Base-by-base conservation (phyloP, 2,329 filamentous ascomycete species). In the Botrytis deweyae region DNA sequence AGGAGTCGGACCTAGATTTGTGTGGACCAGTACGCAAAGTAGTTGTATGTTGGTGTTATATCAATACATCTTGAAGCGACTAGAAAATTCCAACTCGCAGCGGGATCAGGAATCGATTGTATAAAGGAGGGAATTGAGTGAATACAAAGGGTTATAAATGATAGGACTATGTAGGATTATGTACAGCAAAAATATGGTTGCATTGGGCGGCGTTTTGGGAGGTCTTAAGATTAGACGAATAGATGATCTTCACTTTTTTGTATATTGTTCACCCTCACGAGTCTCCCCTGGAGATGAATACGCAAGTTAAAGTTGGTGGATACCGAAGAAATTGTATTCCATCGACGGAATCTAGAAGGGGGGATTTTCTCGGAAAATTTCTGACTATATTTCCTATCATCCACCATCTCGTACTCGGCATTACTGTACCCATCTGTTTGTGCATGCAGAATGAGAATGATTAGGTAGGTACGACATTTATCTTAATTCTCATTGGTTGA, bases 21-120 rank as follows among this genome's bases (percentile, higher is more conserved):
- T 98, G 22, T 99, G 96, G 96, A 99, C 96, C 36, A 97, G 95
- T 80, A 93, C 98, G 74, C 96, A 99, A 85, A 97, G 93, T 80
- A 93, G 95, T 61, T 97, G 94, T 77, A 98, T 98, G 95, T 86
- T 98, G 81, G 95, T 98, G 78, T 86, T 98, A 82, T 98, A 98
- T 83, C 95, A 98, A 84, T 92, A 91, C 75, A 86, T 98, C 73
- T 84, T 98, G 81, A 91, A 92, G 79, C 89, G 91, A 83, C 87
- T 98, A 77, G 92, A 95, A 73, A 78, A 83, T 59, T 84, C 84
- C 52, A 69, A 73, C 67, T 46, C 74, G 68, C 65, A 72, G 42
- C 72, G 70, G 36, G 75, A 74, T 59, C 71, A 74, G 63, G 79
- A 80, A 64, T 76, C 74, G 72, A 72, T 62, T 75, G 72, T 79